Base-by-base conservation (phyloP, 306 rosid species). In the Parietaria judaica region DNA sequence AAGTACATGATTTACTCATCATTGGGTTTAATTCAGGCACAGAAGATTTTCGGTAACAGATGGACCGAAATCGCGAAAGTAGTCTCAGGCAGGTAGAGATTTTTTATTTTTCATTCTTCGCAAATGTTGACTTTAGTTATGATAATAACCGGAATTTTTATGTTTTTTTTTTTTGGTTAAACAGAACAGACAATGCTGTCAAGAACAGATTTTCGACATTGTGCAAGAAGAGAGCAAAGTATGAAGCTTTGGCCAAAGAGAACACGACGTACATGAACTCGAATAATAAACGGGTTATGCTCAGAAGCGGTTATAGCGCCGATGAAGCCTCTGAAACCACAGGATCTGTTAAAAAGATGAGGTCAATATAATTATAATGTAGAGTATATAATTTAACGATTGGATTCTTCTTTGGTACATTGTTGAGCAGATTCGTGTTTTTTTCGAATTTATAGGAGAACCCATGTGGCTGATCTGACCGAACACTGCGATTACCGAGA, bases 31-130 rank as follows among this genome's bases (percentile, higher is more conserved):
- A 58, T 73, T 63, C 75, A 94, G 99, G 99, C 99, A 62, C 99
- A 94, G 58, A 94, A 86, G 74, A 72, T 94, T 67, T 94, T 84
- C 66, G 99, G 99, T 43, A 94, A 94, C 74, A 79, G 97, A 65
- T 94, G 99, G 99, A 94, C 99, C 31, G 99, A 94, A 77, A 94
- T 94, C 75, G 97, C 99, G 3, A 94, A 89, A 83, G 99, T 94
- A 78, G 97, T 94, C 79, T 89, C 99, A 74, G 99, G 99, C 86
- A 94, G 99, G 99, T 94, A 81, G 68, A 56, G 70, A 58, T 65
- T 72, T 74, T 39, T 58, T 58, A 11, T 48, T 15, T 15, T n/a
- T 8, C 31, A 6, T 46, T 63, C 54, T 34, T 4, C 55, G 64
- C 14, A 48, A 44, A 37, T 4, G 61, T 34, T 36, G 62, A 49